Evolutionary conservation across 371 early-diverging fungal genomes (phyloP), one percentile per base, ranked within the genome.

Genomic region (Mucor ambiguus): DNA sequence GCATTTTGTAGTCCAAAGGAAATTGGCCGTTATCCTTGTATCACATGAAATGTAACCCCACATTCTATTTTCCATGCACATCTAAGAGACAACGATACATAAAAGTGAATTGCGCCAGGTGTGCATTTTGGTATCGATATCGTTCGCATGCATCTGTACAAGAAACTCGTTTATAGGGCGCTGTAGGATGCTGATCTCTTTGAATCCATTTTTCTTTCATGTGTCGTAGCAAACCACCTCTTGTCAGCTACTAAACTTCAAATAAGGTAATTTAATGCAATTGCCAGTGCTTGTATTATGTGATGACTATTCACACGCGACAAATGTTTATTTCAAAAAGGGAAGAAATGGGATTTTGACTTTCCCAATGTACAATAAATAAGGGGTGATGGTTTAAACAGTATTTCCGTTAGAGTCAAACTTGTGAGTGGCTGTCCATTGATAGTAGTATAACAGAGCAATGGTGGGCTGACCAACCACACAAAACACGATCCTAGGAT

Each of bases 391-490:
- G 9, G 4, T 35, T 29, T 64, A 63, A 11, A 30, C 38, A 43
- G 63, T 52, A 9, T 20, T 46, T 22, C 35, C 49, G 12, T 33
- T 61, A 38, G 49, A 58, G 10, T 55, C 32, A 37, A 69, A 61
- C 30, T 76, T 81, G 63, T 82, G 82, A 30, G 76, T 71, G 8
- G 75, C 76, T 33, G 81, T 84, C 92, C 92, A 94, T 41, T 89
- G 88, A 73, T 92, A 90, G 64, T 95, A 95, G 71, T 95, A 95
- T 64, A 92, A 69, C 29, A 95, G 77, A 18, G 91, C 90, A 61
- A 87, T 85, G 18, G 93, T 87, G 38, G 96, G 96, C 77, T 95
- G 95, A 6, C 96, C 95, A 10, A 95, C 86, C 46, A 92, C 87
- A 66, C 91, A 92, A 66, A 93, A 92, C n/a, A 87, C 84, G 37